These are phyloP conservation scores for Pythium scleroteichum DNA, from an alignment of 352 stramenopile genomes.

Conservation along the genomic window DNA sequence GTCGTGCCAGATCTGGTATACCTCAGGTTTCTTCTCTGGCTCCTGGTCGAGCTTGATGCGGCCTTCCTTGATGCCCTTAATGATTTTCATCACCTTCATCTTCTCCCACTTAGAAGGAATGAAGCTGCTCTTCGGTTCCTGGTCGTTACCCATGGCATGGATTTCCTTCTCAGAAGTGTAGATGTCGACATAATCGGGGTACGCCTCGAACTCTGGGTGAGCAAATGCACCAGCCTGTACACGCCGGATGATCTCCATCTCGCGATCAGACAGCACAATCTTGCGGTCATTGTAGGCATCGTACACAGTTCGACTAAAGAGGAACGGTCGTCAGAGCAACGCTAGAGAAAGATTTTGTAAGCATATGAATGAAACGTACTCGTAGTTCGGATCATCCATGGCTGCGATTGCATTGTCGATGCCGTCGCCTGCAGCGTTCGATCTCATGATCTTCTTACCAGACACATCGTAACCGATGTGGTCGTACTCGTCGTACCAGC, in stretches of 20 bases:
- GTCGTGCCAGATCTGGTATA: slow-evolving; percentile 94
- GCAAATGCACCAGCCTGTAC: slow-evolving; percentile 94
- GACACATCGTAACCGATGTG: slow-evolving; percentile 99
- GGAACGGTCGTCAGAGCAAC: slow-evolving; percentile 9
- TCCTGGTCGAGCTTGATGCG: slow-evolving; percentile 92
- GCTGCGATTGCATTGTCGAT: slow-evolving; percentile 89
- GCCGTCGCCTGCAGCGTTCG: slow-evolving; percentile 79
- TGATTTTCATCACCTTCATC: slow-evolving; percentile 96
- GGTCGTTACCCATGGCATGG: slow-evolving; percentile 85
- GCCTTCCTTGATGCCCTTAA: slow-evolving; percentile 96
- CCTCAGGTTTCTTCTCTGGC: slow-evolving; percentile 89
- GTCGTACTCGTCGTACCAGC: slow-evolving; percentile 99
- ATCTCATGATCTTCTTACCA: slow-evolving; percentile 96
- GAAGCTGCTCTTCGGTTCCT: slow-evolving; percentile 93
- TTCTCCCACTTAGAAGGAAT: slow-evolving; percentile 97
- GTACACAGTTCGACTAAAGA: slow-evolving; percentile 93
- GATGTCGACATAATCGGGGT: slow-evolving; percentile 90
- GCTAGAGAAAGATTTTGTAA: too few relatives aligned
- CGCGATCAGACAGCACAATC: slow-evolving; percentile 94
- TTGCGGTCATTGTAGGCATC: slow-evolving; percentile 99
- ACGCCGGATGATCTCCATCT: slow-evolving; percentile 98
- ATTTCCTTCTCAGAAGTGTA: slow-evolving; percentile 90
- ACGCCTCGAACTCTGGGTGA: slow-evolving; percentile 91
- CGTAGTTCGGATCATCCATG: slow-evolving; percentile 93
- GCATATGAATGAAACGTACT: slow-evolving; percentile 45